Evolutionary conservation across 371 early-diverging fungal genomes (phyloP).

Genomic region (Gilbertella persicaria): DNA sequence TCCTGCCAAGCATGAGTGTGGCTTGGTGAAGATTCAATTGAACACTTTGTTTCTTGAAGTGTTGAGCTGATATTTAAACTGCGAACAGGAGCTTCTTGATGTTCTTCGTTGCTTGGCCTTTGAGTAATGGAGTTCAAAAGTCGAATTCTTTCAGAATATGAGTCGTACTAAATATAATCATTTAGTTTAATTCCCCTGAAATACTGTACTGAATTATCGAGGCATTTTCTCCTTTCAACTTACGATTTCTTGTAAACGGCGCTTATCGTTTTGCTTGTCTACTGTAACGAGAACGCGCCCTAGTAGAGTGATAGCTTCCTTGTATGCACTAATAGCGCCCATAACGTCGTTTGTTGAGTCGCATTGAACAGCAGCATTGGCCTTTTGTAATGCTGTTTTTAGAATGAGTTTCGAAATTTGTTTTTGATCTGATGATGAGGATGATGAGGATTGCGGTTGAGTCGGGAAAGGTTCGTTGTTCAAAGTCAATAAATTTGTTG

Average conservation of each 20-base stretch:
- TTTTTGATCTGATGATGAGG: slow-evolving; percentile 20
- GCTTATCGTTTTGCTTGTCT: slow-evolving; percentile 41
- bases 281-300: slow-evolving; percentile 41
- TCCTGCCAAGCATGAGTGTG: slow-evolving; percentile 8
- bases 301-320: slow-evolving; percentile 45
- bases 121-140: not conserved
- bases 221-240: slow-evolving; percentile 7
- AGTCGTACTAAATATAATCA: slow-evolving; percentile 26
- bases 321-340: slow-evolving; percentile 49
- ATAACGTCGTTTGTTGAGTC: slow-evolving; percentile 46
- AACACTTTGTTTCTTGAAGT: too few relatives aligned
- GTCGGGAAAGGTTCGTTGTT: slow-evolving; percentile 11
- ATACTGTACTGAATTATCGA: not conserved
- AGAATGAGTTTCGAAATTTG: slow-evolving; percentile 44
- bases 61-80: too few relatives aligned
- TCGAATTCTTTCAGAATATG: slow-evolving; percentile 22
- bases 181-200: too few relatives aligned
- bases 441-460: slow-evolving; percentile 2
- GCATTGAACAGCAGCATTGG: slow-evolving; percentile 48
- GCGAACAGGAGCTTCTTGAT: too few relatives aligned
- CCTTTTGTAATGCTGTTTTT: slow-evolving; percentile 48
- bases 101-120: not conserved
- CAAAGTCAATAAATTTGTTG: slow-evolving; percentile 3
- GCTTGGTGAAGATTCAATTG: not conserved
- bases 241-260: slow-evolving; percentile 49